These are phyloP conservation scores for Lagerstroemia speciosa DNA, from an alignment of 345 rosid species.

Conservation along the genomic window DNA sequence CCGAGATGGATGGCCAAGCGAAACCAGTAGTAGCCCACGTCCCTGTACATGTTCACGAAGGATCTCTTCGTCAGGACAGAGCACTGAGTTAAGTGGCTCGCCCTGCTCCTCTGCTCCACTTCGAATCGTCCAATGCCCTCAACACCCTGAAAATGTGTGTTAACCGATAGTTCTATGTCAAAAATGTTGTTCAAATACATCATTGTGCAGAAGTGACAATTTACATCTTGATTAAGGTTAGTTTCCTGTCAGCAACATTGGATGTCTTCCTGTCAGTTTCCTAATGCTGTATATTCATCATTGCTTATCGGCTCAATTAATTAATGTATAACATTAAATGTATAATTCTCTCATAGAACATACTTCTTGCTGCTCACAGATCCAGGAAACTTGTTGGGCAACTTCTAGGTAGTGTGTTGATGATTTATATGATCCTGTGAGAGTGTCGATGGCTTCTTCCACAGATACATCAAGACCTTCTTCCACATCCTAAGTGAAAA, in stretches of 20 bases:
- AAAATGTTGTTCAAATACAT: too few species aligned
- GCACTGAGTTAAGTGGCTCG: background rate
- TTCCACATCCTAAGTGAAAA: constrained; percentile 1
- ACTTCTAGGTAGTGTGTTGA: background rate
- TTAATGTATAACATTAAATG: too few species aligned
- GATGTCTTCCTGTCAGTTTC: too few species aligned
- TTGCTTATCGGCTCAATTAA: too few species aligned
- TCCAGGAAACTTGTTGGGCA: background rate
- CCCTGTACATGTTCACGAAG: constrained; percentile 10
- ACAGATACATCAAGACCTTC: background rate
- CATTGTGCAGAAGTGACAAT: too few species aligned
- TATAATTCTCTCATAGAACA: too few species aligned
- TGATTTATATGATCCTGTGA: background rate
- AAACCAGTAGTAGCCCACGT: constrained; percentile 10
- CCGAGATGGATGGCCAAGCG: background rate
- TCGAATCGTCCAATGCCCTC: background rate
- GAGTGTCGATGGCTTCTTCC: constrained; percentile 2
- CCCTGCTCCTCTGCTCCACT: background rate
- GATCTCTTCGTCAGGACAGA: constrained; percentile 6
- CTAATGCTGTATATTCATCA: too few species aligned
- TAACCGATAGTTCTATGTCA: too few species aligned
- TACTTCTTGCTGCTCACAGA: background rate
- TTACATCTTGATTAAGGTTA: too few species aligned
- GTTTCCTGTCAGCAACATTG: too few species aligned
- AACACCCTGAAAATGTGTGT: background rate